These are phyloP conservation scores for Claviceps sp. DNA, from an alignment of 2,329 filamentous ascomycete genomes.

Conservation along the genomic window DNA sequence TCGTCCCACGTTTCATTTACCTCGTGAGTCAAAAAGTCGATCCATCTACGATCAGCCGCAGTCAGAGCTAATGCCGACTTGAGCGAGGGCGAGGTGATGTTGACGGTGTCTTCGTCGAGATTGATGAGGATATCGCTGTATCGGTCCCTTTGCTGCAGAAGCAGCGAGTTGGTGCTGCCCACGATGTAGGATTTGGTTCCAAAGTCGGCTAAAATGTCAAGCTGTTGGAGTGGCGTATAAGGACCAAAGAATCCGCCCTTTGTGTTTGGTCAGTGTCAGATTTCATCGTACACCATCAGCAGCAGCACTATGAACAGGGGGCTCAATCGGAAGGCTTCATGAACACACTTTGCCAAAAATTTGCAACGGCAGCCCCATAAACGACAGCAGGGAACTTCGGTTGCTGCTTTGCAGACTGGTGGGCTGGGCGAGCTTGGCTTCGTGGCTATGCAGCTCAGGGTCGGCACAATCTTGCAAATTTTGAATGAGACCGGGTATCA, in stretches of 20 bases:
- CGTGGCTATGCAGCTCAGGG: conserved; percentile 78
- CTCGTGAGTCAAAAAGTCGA: conserved; percentile 85
- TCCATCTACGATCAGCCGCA: conserved; percentile 83
- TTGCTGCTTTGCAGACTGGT: conserved; percentile 87
- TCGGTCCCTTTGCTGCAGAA: conserved; percentile 85
- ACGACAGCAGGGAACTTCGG: conserved; percentile 73
- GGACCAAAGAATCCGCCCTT: conserved; percentile 89
- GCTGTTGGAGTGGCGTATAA: conserved; percentile 90
- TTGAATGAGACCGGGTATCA: conserved; percentile 85
- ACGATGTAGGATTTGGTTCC: conserved; percentile 96
- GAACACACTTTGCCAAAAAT: conserved; percentile 71
- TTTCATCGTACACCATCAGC: not conserved
- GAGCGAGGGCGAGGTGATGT: conserved; percentile 68
- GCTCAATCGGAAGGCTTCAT: not conserved
- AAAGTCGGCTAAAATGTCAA: conserved; percentile 84
- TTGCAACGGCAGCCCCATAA: conserved; percentile 89
- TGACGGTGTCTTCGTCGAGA: conserved; percentile 78
- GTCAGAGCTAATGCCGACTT: conserved; percentile 65
- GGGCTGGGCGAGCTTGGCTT: conserved; percentile 59
- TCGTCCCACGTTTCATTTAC: conserved; percentile 97
- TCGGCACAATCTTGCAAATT: conserved; percentile 92
- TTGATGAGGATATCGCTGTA: conserved; percentile 97
- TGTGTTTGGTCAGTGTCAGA: not conserved
- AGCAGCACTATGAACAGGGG: not conserved
- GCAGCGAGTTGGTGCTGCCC: conserved; percentile 86